phyloP scores from a whole-genome alignment of 1,284 basidiomycete species.

The Trametes pubescens region DNA sequence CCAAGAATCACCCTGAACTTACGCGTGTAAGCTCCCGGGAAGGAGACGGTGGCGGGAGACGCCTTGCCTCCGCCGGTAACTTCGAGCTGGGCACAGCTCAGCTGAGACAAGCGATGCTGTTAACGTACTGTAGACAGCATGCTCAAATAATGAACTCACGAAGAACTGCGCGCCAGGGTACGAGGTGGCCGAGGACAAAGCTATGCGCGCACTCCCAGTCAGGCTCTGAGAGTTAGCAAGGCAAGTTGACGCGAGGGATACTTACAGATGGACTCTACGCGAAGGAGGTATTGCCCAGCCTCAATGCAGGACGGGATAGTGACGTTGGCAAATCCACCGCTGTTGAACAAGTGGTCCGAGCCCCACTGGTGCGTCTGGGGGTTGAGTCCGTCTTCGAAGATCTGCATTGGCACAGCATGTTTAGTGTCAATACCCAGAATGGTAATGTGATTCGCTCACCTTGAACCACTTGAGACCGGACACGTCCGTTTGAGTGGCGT shows the following conservation, averaged over 20 bases:
- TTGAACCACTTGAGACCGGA: constrained; percentile 66
- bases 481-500: constrained; percentile 53
- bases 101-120: constrained; percentile 39
- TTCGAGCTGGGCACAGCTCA: constrained; percentile 59
- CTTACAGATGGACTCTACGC: constrained; percentile 61
- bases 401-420: constrained; percentile 30
- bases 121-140: neutral
- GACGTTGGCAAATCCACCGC: constrained; percentile 61
- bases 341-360: constrained; percentile 56
- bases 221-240: neutral
- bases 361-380: constrained; percentile 49
- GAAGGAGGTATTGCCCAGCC: constrained; percentile 58
- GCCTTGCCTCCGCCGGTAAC: constrained; percentile 58
- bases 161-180: constrained; percentile 64
- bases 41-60: constrained; percentile 55
- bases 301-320: constrained; percentile 58
- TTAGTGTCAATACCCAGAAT: constrained; percentile 16
- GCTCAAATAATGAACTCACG: constrained; percentile 2
- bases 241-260: constrained; percentile 3
- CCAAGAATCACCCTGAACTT: constrained; percentile 12
- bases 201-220: constrained; percentile 32
- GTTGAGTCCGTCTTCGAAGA: constrained; percentile 53
- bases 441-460: constrained; percentile 36
- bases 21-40: constrained; percentile 58
- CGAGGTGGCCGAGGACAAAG: constrained; percentile 49